Evolutionary conservation across 768 basidiomycete genomes (phyloP).

Genomic region (Leccinum variicolor): DNA sequence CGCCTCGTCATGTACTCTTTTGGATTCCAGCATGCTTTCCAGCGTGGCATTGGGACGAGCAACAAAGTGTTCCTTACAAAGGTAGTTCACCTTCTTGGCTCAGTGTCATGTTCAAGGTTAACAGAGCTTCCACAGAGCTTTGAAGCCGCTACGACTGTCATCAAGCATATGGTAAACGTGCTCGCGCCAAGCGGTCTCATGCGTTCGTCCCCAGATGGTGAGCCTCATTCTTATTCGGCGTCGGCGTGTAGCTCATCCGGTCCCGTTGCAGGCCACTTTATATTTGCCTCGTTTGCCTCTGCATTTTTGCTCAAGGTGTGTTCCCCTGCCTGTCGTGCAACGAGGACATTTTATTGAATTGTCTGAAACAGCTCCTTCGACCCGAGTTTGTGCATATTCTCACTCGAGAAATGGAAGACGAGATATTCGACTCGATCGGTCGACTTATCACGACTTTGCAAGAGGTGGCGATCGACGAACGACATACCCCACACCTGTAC

Average conservation of each 20-base stretch:
- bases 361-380: conserved; percentile 52
- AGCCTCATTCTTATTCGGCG: conserved; percentile 7
- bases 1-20: conserved; percentile 86
- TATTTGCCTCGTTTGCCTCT: conserved; percentile 78
- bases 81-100: conserved; percentile 32
- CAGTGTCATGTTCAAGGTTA: neutral
- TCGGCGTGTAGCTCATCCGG: neutral
- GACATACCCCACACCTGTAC: conserved; percentile 77
- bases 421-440: conserved; percentile 70
- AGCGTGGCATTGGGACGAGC: conserved; percentile 58
- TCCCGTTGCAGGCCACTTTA: conserved; percentile 55
- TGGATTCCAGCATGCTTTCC: conserved; percentile 80
- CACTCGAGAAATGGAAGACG: conserved; percentile 54
- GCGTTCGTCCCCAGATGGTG: conserved; percentile 77
- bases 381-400: conserved; percentile 70
- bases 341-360: neutral
- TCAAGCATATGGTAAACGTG: conserved; percentile 60
- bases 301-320: conserved; percentile 78
- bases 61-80: conserved; percentile 68
- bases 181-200: conserved; percentile 72
- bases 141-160: conserved; percentile 64
- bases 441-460: conserved; percentile 69
- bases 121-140: conserved; percentile 43
- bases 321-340: neutral
- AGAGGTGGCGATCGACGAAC: conserved; percentile 76